Evolutionary conservation across 176 grass and related monocot genomes (phyloP).

Genomic region (Eleusine coracana): DNA sequence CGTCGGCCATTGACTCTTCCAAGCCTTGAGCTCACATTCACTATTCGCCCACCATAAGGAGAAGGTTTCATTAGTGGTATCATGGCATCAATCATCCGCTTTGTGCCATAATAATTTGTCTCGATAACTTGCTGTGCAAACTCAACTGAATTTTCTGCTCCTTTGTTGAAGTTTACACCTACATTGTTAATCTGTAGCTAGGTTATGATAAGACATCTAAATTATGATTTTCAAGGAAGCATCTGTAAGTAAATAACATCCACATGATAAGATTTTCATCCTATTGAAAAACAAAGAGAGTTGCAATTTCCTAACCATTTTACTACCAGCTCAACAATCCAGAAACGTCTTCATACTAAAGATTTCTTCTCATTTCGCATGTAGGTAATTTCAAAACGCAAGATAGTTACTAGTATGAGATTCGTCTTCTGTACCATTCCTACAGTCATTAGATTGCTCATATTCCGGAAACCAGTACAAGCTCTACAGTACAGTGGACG

Average conservation of each 20-base stretch:
- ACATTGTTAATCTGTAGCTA: conserved; percentile 86
- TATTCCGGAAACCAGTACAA: neutral
- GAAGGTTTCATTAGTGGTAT: conserved; percentile 68
- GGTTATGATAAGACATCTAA: conserved; percentile 33
- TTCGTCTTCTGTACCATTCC: neutral
- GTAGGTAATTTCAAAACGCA: neutral
- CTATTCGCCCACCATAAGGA: conserved; percentile 64
- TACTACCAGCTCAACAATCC: neutral
- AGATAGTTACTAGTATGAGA: neutral
- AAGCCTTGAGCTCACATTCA: conserved; percentile 92
- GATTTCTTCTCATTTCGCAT: neutral
- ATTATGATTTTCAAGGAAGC: neutral
- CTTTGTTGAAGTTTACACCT: conserved; percentile 92
- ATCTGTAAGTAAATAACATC: neutral
- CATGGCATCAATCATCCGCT: conserved; percentile 69
- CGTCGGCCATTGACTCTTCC: conserved; percentile 75
- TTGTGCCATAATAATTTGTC: conserved; percentile 86
- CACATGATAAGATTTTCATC: neutral
- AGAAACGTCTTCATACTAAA: neutral
- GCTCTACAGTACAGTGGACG: neutral
- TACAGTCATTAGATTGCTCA: neutral
- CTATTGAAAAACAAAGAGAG: no score
- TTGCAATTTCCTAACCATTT: neutral
- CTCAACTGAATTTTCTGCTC: conserved; percentile 78
- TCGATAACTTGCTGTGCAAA: conserved; percentile 74